A percentile compares a stretch with the other conserved stretches of the same genome.
Conservation (phyloP, 495 filamentous ascomycete species). For the Annulohypoxylon nitens region DNA sequence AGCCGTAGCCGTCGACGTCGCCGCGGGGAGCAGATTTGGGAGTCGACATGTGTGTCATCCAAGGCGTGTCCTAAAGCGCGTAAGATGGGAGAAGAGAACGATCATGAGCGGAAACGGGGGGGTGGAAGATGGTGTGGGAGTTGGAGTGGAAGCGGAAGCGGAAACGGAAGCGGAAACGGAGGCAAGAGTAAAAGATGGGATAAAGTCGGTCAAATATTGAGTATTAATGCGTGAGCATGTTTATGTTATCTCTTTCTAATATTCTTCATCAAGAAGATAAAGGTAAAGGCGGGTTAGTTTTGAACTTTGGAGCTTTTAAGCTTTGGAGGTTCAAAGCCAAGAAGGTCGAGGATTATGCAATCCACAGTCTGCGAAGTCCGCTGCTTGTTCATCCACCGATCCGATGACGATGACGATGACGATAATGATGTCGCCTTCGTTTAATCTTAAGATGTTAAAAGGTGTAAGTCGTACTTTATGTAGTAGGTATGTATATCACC, state of each 20-base stretch:
- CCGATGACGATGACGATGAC: slow-evolving; percentile 26
- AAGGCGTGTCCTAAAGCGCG: slow-evolving; percentile 59
- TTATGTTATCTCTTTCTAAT: not conserved
- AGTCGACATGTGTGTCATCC: slow-evolving; percentile 65
- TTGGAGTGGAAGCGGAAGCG: not conserved
- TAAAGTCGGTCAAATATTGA: not conserved
- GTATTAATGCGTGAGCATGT: not conserved
- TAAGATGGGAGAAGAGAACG: slow-evolving; percentile 34
- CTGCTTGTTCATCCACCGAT: slow-evolving; percentile 47
- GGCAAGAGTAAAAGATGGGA: not conserved
- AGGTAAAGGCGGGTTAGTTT: not conserved
- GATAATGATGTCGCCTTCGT: slow-evolving; percentile 20
- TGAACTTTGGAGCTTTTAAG: not conserved
- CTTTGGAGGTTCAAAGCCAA: not conserved
- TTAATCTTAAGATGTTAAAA: slow-evolving; percentile 28
- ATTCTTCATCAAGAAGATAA: not conserved
- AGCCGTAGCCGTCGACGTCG: slow-evolving; percentile 44
- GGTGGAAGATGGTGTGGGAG: not conserved
- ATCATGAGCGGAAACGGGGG: slow-evolving; percentile 6
- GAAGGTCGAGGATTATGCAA: slow-evolving; percentile 20
- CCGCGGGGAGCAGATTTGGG: slow-evolving; percentile 51
- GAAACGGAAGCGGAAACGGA: slow-evolving; percentile 29
- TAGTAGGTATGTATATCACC: not conserved
- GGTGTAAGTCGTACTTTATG: not conserved
- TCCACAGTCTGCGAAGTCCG: not conserved